Evolutionary conservation across 176 grass and related monocot genomes (phyloP).

Genomic region (Phragmites australis): DNA sequence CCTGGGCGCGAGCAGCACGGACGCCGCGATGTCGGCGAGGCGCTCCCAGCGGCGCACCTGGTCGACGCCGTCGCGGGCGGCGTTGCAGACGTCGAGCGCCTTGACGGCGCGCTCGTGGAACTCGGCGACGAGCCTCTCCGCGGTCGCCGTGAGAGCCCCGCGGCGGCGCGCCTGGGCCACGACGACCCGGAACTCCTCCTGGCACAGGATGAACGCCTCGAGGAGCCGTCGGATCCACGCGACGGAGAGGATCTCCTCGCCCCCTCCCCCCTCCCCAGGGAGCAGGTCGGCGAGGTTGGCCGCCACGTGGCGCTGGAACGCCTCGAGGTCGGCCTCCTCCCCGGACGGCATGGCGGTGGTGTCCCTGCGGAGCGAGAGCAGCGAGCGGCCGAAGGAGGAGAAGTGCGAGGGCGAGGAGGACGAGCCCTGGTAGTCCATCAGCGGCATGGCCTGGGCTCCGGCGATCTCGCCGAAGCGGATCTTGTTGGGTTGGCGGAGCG

Average conservation of each 20-base stretch:
- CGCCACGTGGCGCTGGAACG: constrained; percentile 74
- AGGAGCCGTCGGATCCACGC: constrained; percentile 79
- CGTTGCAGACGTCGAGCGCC: constrained; percentile 97
- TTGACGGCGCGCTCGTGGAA: constrained; percentile 87
- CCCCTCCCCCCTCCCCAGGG: constrained; percentile 3
- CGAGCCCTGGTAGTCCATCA: constrained; percentile 71
- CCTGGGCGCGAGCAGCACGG: constrained; percentile 48
- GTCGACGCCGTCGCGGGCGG: constrained; percentile 70
- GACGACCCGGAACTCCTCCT: constrained; percentile 81
- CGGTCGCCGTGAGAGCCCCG: constrained; percentile 38
- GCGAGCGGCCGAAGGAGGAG: constrained; percentile 59
- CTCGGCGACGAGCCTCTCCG: constrained; percentile 69
- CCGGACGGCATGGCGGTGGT: constrained; percentile 39
- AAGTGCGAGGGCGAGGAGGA: constrained; percentile 45
- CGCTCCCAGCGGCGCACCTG: constrained; percentile 78
- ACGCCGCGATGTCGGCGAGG: constrained; percentile 66
- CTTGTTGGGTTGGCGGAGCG: constrained; percentile 23
- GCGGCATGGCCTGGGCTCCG: constrained; percentile 71
- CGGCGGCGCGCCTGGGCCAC: constrained; percentile 63
- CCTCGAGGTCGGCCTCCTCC: constrained; percentile 61
- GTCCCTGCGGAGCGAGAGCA: constrained; percentile 63
- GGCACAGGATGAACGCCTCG: constrained; percentile 78
- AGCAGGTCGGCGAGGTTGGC: constrained; percentile 60
- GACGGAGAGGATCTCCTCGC: constrained; percentile 63
- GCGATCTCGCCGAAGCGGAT: constrained; percentile 23